A percentile compares a stretch with the other conserved stretches of the same genome.
phyloP scores from a whole-genome alignment of 2,329 filamentous ascomycete species.

The Scleromitrula shiraiana region DNA sequence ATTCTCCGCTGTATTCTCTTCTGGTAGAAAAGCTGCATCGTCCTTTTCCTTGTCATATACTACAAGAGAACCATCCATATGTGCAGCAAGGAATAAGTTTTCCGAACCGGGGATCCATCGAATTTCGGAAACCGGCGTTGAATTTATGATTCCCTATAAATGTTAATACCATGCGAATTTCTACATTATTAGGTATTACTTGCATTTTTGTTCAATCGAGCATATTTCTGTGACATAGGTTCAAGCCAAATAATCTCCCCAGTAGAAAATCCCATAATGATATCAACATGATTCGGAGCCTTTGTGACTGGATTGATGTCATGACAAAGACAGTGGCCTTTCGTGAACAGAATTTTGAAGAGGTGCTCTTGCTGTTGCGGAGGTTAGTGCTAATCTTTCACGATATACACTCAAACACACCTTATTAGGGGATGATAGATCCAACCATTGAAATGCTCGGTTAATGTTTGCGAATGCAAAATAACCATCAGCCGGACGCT shows the following conservation, averaged over 20 bases:
- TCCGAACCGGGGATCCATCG: slow-evolving; percentile 93
- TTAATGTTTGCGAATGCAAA: slow-evolving; percentile 96
- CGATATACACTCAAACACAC: slow-evolving; percentile 29
- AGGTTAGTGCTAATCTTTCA: slow-evolving; percentile 21
- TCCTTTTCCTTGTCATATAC: slow-evolving; percentile 98
- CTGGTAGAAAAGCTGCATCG: slow-evolving; percentile 68
- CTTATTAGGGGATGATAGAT: slow-evolving; percentile 69
- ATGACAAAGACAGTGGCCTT: slow-evolving; percentile 89
- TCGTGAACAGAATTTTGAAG: slow-evolving; percentile 94
- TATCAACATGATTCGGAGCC: slow-evolving; percentile 69
- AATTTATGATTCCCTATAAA: slow-evolving; percentile 73
- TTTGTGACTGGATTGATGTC: slow-evolving; percentile 84
- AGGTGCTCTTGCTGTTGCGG: slow-evolving; percentile 66
- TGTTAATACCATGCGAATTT: slow-evolving; percentile 9
- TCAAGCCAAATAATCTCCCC: slow-evolving; percentile 99
- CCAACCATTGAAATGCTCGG: slow-evolving; percentile 91
- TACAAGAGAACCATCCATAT: slow-evolving; percentile 83
- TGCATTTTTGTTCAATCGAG: slow-evolving; percentile 91
- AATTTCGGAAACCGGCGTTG: slow-evolving; percentile 77
- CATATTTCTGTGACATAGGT: slow-evolving; percentile 91
- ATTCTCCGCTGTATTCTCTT: slow-evolving; percentile 42
- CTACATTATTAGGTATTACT: slow-evolving; percentile 18
- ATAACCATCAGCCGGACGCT: slow-evolving; percentile 68
- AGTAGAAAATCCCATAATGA: slow-evolving; percentile 92
- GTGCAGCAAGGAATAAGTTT: slow-evolving; percentile 82